A percentile compares a stretch with the other conserved stretches of the same genome.
These are phyloP conservation scores for Tulasnella sp. DNA, from an alignment of 768 basidiomycete genomes.

Conservation along the genomic window DNA sequence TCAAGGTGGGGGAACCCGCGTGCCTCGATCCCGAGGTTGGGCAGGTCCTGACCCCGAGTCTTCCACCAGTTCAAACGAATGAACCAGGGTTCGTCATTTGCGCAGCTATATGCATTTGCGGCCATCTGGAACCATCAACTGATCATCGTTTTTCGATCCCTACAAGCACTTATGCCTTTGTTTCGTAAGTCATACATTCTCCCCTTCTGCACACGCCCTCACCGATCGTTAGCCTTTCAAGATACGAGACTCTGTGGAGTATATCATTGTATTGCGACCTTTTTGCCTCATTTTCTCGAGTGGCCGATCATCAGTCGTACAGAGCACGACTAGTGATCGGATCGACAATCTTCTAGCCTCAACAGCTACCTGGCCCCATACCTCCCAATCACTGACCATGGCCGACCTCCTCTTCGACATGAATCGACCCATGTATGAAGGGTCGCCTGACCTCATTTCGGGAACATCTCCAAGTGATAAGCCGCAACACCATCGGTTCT, in stretches of 20 bases:
- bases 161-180: conserved; percentile 54
- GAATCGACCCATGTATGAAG: conserved; percentile 5
- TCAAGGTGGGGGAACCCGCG: conserved; percentile 67
- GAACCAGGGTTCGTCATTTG: conserved; percentile 25
- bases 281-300: conserved; percentile 83
- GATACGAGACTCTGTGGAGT: conserved; percentile 56
- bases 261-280: conserved; percentile 63
- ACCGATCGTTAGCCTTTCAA: too few species aligned
- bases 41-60: conserved; percentile 56
- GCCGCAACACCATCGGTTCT: too few species aligned
- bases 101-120: too few species aligned
- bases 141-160: conserved; percentile 32
- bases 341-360: too few species aligned
- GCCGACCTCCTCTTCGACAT: conserved; percentile 8
- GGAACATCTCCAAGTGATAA: too few species aligned
- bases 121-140: too few species aligned
- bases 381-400: not conserved
- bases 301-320: conserved; percentile 22
- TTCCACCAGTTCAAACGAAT: conserved; percentile 78
- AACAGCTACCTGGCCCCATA: not conserved
- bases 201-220: too few species aligned
- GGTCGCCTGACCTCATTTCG: not conserved
- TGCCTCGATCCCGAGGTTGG: conserved; percentile 65
- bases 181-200: conserved; percentile 42
- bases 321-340: too few species aligned